A percentile compares a stretch with the other conserved stretches of the same genome.
Conservation (phyloP, 1,139 yeast genomes). For the Ogataea hybrid region DNA sequence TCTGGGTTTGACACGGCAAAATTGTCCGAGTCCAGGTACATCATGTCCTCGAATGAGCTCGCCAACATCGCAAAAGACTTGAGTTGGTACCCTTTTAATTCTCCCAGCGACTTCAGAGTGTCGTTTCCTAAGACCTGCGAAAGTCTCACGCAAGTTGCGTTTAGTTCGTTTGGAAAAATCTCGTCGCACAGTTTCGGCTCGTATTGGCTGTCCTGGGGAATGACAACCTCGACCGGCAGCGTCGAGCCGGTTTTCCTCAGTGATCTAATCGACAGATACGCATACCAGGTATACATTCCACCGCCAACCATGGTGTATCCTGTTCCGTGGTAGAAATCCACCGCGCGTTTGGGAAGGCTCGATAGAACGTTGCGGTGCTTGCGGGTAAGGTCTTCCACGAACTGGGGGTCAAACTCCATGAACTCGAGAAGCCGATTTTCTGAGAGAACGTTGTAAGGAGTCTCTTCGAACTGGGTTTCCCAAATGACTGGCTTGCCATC, state of each 20-base stretch:
- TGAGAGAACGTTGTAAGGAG: conserved; percentile 20
- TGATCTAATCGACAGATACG: conserved; percentile 60
- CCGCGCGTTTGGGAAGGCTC: conserved; percentile 25
- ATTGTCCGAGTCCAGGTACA: conserved; percentile 55
- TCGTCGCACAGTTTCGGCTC: conserved; percentile 46
- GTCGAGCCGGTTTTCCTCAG: conserved; percentile 60
- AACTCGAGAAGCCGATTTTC: conserved; percentile 22
- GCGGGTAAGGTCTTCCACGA: conserved; percentile 24
- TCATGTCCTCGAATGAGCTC: conserved; percentile 49
- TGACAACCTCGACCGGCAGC: conserved; percentile 72
- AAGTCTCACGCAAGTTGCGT: conserved; percentile 45
- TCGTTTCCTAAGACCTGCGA: conserved; percentile 38
- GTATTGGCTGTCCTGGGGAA: conserved; percentile 44
- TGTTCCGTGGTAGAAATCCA: conserved; percentile 52
- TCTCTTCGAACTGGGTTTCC: conserved; percentile 25
- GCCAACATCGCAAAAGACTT: conserved; percentile 54
- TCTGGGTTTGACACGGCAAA: conserved; percentile 54
- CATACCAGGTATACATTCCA: conserved; percentile 70
- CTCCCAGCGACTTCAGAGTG: conserved; percentile 32
- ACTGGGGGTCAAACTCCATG: conserved; percentile 28
- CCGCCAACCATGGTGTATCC: conserved; percentile 85
- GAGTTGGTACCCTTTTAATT: conserved; percentile 50
- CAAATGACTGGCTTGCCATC: conserved; percentile 24
- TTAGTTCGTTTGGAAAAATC: conserved; percentile 41
- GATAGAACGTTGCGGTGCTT: conserved; percentile 27